These are phyloP conservation scores for Botrytis squamosa DNA, from an alignment of 2,329 filamentous ascomycete species.

Conservation along the genomic window DNA sequence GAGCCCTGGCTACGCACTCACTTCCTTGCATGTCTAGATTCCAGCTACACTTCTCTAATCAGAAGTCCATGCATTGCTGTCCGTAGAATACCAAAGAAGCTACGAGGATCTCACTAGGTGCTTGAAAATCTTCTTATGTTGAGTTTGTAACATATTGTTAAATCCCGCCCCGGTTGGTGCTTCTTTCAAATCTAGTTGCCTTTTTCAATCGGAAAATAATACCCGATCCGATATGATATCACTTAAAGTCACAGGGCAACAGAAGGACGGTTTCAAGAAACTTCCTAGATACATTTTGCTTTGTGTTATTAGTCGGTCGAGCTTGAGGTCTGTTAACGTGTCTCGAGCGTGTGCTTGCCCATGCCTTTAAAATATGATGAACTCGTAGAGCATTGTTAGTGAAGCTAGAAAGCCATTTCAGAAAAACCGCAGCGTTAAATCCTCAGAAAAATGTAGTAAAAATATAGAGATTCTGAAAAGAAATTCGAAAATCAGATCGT, in stretches of 20 bases:
- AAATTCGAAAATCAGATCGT: not conserved
- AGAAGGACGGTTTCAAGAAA: not conserved
- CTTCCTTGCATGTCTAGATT: not conserved
- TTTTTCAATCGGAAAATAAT: not conserved
- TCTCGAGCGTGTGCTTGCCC: not conserved
- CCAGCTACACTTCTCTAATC: too few relatives aligned
- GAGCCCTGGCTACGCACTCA: not conserved
- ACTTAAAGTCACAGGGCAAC: not conserved
- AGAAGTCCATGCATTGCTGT: not conserved
- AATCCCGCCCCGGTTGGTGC: not conserved
- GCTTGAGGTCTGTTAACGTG: not conserved
- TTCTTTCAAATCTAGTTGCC: not conserved
- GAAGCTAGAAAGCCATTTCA: not conserved
- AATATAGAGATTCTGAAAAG: not conserved
- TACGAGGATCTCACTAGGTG: slow-evolving; percentile 4
- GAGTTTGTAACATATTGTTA: not conserved
- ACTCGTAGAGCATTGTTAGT: not conserved
- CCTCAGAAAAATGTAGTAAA: not conserved
- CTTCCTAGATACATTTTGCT: not conserved
- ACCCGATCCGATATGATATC: not conserved
- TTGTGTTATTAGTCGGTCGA: not conserved
- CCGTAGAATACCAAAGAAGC: not conserved
- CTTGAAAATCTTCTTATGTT: not conserved
- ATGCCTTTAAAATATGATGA: not conserved
- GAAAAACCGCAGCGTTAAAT: not conserved